These are phyloP conservation scores for Salvia rosmarinus DNA, from an alignment of 257 asterid genomes.

Conservation along the genomic window DNA sequence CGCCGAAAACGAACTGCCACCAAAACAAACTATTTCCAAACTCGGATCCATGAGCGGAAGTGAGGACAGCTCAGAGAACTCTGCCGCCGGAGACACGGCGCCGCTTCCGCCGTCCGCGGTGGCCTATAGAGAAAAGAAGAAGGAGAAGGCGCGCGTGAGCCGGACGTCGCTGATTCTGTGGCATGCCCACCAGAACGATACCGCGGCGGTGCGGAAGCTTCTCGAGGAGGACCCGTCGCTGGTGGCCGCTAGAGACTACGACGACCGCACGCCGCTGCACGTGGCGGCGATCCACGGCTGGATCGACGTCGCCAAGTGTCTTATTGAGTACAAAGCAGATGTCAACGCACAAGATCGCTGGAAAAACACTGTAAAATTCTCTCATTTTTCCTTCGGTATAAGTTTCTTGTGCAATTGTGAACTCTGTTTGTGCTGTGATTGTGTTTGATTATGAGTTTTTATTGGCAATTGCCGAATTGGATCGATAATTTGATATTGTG, in stretches of 20 bases:
- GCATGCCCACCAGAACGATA: slow-evolving; percentile 98
- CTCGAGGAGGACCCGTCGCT: slow-evolving; percentile 88
- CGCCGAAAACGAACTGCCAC: slow-evolving; percentile 20
- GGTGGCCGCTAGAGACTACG: slow-evolving; percentile 86
- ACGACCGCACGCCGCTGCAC: slow-evolving; percentile 92
- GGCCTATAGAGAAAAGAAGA: slow-evolving; percentile 63
- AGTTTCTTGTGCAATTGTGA: slow-evolving; percentile 1
- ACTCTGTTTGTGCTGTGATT: slow-evolving; percentile 12
- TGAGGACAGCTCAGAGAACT: slow-evolving; percentile 71
- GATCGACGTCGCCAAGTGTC: slow-evolving; percentile 90
- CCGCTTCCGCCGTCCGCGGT: slow-evolving; percentile 30
- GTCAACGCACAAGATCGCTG: slow-evolving; percentile 99
- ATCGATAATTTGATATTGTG: slow-evolving; percentile 16
- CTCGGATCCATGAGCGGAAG: slow-evolving; percentile 74
- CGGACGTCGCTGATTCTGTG: slow-evolving; percentile 84
- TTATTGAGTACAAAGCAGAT: slow-evolving; percentile 78
- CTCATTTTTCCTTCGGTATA: neutral
- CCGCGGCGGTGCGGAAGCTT: slow-evolving; percentile 78
- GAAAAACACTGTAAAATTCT: slow-evolving; percentile 76
- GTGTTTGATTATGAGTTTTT: slow-evolving; percentile 15
- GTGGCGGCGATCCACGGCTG: slow-evolving; percentile 96
- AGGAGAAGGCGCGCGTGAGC: slow-evolving; percentile 86
- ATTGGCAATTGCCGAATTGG: neutral
- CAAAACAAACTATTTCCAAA: neutral
- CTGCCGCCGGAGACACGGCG: slow-evolving; percentile 53